Percentiles rank a stretch among this genome's conserved stretches.
Conservation (phyloP, 202 grass and related monocot genomes). For the Dendrocalamus latiflorus region DNA sequence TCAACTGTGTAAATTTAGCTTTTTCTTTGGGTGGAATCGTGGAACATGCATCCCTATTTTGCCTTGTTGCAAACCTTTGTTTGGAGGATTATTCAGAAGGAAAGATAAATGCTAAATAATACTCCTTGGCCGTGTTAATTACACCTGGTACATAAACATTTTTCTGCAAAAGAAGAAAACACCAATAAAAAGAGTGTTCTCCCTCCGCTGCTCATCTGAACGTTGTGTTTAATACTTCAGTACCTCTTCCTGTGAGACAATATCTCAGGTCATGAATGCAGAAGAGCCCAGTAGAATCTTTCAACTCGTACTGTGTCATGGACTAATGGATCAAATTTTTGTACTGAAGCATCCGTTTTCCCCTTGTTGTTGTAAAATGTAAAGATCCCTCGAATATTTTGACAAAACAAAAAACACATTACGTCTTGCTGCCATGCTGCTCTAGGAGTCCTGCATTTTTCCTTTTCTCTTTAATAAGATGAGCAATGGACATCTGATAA, state of each 20-base stretch:
- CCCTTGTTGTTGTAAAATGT: not conserved
- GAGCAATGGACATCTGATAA: not conserved
- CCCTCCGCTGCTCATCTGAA: not conserved
- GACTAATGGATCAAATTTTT: not conserved
- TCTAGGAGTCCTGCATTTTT: not conserved
- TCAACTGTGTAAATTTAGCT: not conserved
- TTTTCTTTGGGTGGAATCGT: too few species aligned
- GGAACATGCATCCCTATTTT: not conserved
- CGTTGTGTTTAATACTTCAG: not conserved
- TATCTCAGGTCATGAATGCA: not conserved
- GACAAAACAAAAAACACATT: not conserved
- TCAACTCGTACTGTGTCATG: not conserved
- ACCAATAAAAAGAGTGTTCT: not conserved
- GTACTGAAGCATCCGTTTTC: not conserved
- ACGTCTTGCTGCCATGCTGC: not conserved
- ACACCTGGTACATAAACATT: not conserved
- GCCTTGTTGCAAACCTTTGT: not conserved
- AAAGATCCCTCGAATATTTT: not conserved
- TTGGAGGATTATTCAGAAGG: not conserved
- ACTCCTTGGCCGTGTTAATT: too few species aligned
- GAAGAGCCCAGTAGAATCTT: not conserved
- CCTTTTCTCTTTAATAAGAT: not conserved
- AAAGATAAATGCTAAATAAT: not conserved
- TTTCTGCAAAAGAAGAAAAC: not conserved
- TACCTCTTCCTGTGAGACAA: not conserved